Conservation (phyloP, 225 moss, liverwort and hornwort genomes). For the Lunularia cruciata region DNA sequence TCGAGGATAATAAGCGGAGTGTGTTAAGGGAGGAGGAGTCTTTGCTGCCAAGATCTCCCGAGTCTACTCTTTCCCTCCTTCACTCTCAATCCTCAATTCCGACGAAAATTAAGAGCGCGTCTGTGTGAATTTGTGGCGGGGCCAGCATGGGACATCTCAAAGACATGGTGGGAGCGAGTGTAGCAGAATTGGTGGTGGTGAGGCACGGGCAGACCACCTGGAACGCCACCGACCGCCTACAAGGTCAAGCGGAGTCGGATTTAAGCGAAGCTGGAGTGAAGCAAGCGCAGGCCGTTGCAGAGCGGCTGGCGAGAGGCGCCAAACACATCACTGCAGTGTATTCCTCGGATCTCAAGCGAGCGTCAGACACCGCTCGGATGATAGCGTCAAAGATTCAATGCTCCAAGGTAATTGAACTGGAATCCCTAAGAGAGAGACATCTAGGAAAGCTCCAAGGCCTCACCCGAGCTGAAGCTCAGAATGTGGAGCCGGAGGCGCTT, state of each 20-base stretch:
- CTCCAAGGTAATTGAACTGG: conserved; percentile 14
- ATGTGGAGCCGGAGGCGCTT: conserved; percentile 58
- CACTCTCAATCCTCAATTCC: too few species aligned
- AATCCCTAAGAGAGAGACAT: conserved; percentile 75
- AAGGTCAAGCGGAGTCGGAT: conserved; percentile 81
- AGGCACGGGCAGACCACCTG: conserved; percentile 47
- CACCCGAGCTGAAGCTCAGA: conserved; percentile 64
- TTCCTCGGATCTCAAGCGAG: conserved; percentile 83
- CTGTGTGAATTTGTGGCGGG: neutral
- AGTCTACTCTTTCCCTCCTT: too few species aligned
- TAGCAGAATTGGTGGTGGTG: conserved; percentile 44
- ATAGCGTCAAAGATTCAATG: conserved; percentile 62
- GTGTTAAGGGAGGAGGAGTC: too few species aligned
- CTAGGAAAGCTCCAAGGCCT: conserved; percentile 81
- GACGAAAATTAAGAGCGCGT: too few species aligned
- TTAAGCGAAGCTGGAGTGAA: conserved; percentile 74
- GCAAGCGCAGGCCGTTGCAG: conserved; percentile 88
- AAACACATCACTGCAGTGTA: conserved; percentile 64
- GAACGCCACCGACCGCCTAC: conserved; percentile 44
- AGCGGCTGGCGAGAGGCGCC: conserved; percentile 59
- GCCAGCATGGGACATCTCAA: conserved; percentile 40
- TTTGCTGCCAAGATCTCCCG: too few species aligned
- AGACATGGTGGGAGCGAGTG: conserved; percentile 37
- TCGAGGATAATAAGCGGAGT: too few species aligned
- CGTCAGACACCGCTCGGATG: conserved; percentile 64